Conservation (phyloP, 805 yeast genomes). For the Kluyveromyces lactis region DNA sequence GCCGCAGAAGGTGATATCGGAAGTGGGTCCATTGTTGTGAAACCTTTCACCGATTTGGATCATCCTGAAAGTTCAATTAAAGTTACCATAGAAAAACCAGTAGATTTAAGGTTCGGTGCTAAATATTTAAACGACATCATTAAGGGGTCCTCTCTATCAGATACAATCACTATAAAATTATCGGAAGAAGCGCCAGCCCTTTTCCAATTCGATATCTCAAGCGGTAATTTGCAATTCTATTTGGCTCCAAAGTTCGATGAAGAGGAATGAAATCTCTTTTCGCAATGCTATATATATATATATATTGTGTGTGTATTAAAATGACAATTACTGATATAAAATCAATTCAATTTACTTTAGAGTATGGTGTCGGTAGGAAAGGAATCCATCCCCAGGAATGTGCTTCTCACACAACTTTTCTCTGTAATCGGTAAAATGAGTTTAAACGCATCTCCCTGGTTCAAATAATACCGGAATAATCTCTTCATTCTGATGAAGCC, state of each 20-base stretch:
- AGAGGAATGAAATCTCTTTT: conserved; percentile 46
- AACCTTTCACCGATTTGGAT: conserved; percentile 77
- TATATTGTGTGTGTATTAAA: too few relatives aligned
- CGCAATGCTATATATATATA: conserved; percentile 4
- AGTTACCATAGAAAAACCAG: conserved; percentile 79
- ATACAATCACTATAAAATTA: conserved; percentile 72
- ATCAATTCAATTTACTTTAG: too few relatives aligned
- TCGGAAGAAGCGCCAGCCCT: conserved; percentile 90
- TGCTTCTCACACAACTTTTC: conserved; percentile 45
- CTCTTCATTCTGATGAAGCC: conserved; percentile 72
- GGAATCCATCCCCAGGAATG: conserved; percentile 33
- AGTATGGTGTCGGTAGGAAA: not conserved
- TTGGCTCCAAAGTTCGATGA: conserved; percentile 97
- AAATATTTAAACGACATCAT: conserved; percentile 86
- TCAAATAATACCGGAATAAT: conserved; percentile 77
- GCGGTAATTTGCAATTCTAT: conserved; percentile 91
- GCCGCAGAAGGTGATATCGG: conserved; percentile 89
- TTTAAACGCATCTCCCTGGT: conserved; percentile 89
- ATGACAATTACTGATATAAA: too few relatives aligned
- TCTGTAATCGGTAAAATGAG: conserved; percentile 73
- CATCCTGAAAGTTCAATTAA: conserved; percentile 65
- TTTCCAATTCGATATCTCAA: conserved; percentile 76
- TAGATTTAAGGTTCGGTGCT: conserved; percentile 82
- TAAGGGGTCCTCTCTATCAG: conserved; percentile 76
- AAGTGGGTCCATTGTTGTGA: conserved; percentile 74